A percentile compares a stretch with the other conserved stretches of the same genome.
Conservation (phyloP, 768 basidiomycete genomes). For the Mycena galericulata region DNA sequence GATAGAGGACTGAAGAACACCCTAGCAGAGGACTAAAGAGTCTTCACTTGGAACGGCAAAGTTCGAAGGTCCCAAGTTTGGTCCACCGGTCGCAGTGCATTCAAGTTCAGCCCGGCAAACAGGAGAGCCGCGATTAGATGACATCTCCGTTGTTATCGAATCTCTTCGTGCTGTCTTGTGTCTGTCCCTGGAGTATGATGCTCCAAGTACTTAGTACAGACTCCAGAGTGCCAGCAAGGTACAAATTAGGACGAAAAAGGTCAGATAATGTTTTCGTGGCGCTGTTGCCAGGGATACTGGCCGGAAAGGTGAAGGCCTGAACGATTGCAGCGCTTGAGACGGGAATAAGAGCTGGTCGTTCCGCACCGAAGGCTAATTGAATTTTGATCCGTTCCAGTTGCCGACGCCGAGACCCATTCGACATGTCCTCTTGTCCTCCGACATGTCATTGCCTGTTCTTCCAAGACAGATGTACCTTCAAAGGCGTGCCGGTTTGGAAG, state of each 20-base stretch:
- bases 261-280: not conserved
- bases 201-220: conserved; percentile 18
- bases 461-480: too few relatives aligned
- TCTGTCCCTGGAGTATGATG: conserved; percentile 28
- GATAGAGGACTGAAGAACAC: too few relatives aligned
- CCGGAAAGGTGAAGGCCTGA: not conserved
- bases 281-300: conserved; percentile 2
- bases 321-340: conserved; percentile 5
- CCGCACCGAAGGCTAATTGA: conserved; percentile 19
- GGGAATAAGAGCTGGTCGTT: not conserved
- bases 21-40: too few relatives aligned
- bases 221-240: conserved; percentile 8
- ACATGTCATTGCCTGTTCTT: not conserved
- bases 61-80: conserved; percentile 12
- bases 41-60: conserved; percentile 1
- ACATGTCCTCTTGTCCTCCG: not conserved
- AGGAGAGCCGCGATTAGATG: conserved; percentile 16
- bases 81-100: not conserved
- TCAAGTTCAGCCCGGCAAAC: not conserved
- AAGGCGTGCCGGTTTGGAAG: too few relatives aligned
- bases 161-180: conserved; percentile 11
- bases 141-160: conserved; percentile 19
- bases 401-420: not conserved
- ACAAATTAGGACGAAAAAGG: conserved; percentile 5
- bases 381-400: conserved; percentile 25